Base-by-base conservation (phyloP, 306 rosid species). In the Spatholobus suberectus region DNA sequence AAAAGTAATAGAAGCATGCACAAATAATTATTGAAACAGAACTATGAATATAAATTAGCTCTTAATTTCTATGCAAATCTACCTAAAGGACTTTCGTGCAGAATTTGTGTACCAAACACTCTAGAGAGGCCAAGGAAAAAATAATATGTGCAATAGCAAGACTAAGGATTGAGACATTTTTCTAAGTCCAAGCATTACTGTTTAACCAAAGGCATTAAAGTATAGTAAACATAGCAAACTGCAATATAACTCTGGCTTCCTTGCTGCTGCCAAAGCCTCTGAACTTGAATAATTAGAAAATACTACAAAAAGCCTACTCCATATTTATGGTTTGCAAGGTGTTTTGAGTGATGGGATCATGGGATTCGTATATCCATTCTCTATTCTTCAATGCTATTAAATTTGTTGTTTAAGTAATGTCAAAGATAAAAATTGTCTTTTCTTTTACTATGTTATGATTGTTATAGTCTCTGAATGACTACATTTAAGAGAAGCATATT, bases 141-240 rank as follows among this genome's bases (percentile, higher is more conserved):
- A 54, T 37, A n/a, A 35, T 74, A 2, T 46, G 4, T 27, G 18
- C 1, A n/a, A n/a, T 0, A 41, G 18, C 52, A 44, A 21, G 69
- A 73, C 20, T 73, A 52, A 32, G 34, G 78, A 47, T 72, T 47
- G 58, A n/a, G 32, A 51, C 44, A 9, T 51, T 51, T 73, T 47
- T 29, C 10, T 5, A 14, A 15, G 47, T 29, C 5, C 5, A 58
- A 20, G 24, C 23, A 17, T 72, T 72, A 41, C 37, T 47, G 2
- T 72, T 29, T 17, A 70, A 47, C 44, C 77, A 49, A 49, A 47
- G 26, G 44, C 61, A 18, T 43, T 12, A 29, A 14, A 43, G 76
- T 24, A 29, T 3, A 29, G 32, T 29, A 29, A 29, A 29, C 32
- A 29, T 29, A 29, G 32, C 32, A 29, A 8, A 46, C 17, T 47